These are phyloP conservation scores for Ogataea trehaloabstinens DNA, from an alignment of 805 yeast species.

Conservation along the genomic window DNA sequence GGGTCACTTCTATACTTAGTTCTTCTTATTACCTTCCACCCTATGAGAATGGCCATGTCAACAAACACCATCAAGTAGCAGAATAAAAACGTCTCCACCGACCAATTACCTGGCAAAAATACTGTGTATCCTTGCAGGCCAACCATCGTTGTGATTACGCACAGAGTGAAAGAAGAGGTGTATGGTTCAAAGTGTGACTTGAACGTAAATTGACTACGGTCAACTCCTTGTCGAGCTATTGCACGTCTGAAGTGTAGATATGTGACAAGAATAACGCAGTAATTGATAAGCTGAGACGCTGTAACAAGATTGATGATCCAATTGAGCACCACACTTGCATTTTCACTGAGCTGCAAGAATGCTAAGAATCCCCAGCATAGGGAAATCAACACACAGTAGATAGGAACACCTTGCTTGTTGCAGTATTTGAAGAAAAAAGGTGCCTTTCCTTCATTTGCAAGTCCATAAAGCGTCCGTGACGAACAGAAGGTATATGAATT, in stretches of 20 bases:
- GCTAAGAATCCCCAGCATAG: constrained; percentile 63
- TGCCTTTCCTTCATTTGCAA: constrained; percentile 68
- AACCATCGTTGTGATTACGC: constrained; percentile 30
- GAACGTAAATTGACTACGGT: constrained; percentile 39
- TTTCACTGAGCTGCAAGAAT: constrained; percentile 50
- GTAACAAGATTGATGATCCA: constrained; percentile 49
- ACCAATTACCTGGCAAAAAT: constrained; percentile 40
- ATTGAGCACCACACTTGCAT: constrained; percentile 34
- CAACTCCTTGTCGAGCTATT: constrained; percentile 37
- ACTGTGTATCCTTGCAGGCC: constrained; percentile 38
- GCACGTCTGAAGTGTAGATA: constrained; percentile 44
- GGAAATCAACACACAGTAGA: constrained; percentile 51
- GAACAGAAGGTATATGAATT: constrained; percentile 75
- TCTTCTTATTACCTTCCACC: constrained; percentile 37
- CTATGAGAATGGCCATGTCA: constrained; percentile 34
- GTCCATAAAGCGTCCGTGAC: constrained; percentile 58
- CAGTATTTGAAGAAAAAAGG: constrained; percentile 64
- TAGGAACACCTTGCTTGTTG: constrained; percentile 67
- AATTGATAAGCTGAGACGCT: constrained; percentile 46
- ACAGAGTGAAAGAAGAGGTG: constrained; percentile 31
- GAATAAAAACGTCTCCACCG: constrained; percentile 37
- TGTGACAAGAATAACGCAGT: constrained; percentile 43
- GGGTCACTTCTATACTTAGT: constrained; percentile 35
- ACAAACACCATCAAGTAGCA: constrained; percentile 43
- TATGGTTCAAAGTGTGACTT: constrained; percentile 43